These are phyloP conservation scores for Senna siamea DNA, from an alignment of 306 rosid genomes.

Conservation along the genomic window DNA sequence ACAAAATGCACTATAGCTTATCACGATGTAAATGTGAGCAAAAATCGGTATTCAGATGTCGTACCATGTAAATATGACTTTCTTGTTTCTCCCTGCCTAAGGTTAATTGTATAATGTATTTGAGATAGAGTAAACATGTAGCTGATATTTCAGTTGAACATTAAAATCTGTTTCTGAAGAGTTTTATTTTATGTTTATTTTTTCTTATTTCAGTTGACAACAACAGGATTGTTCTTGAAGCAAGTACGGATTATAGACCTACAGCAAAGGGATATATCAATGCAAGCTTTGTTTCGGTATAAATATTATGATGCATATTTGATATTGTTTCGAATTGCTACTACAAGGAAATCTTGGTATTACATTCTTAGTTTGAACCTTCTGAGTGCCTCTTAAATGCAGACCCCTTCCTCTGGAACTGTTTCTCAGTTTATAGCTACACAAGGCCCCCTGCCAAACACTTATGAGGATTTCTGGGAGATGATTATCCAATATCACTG, in stretches of 20 bases:
- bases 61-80: constrained; percentile 66
- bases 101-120: constrained; percentile 10
- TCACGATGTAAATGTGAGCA: constrained; percentile 64
- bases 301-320: constrained; percentile 16
- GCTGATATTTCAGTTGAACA: background rate
- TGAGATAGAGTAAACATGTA: background rate
- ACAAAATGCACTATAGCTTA: constrained; percentile 68
- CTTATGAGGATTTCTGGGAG: constrained; percentile 98
- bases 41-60: constrained; percentile 79
- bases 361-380: constrained; percentile 32
- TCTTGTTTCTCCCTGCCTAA: constrained; percentile 1
- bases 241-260: constrained; percentile 80
- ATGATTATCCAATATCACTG: constrained; percentile 80
- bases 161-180: background rate
- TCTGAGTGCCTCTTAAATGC: constrained; percentile 38
- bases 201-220: constrained; percentile 67
- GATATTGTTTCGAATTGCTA: background rate
- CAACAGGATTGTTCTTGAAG: constrained; percentile 69
- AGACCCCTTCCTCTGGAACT: constrained; percentile 62
- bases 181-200: background rate
- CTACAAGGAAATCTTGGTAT: background rate
- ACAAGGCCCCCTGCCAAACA: constrained; percentile 93
- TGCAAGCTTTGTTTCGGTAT: constrained; percentile 82
- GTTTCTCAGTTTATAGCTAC: constrained; percentile 86
- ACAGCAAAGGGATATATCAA: constrained; percentile 84